phyloP scores from a whole-genome alignment of 164 flowering plant genomes.

The Tetrastigma voinierianum region DNA sequence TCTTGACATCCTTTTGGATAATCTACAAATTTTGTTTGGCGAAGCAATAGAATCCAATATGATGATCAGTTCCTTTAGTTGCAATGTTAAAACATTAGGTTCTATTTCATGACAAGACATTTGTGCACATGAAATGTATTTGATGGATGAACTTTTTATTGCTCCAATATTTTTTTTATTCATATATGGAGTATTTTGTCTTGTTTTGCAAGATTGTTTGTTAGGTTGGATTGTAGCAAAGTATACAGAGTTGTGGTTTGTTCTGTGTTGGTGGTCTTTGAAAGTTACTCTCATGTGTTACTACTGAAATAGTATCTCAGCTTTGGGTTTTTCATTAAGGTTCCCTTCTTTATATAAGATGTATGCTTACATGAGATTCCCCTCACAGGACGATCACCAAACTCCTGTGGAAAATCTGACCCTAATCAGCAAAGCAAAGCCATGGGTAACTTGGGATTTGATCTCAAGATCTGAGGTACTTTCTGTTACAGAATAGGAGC shows the following conservation, averaged over 20 bases:
- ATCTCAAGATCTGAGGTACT: background rate
- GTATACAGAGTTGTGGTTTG: too few species aligned
- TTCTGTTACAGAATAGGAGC: background rate
- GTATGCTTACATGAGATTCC: slow-evolving; percentile 1
- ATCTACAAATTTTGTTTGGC: too few species aligned
- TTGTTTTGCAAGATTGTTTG: too few species aligned
- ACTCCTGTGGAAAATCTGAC: slow-evolving; percentile 38
- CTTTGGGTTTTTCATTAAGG: background rate
- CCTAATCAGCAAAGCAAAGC: slow-evolving; percentile 49
- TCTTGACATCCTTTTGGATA: too few species aligned
- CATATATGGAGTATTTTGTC: too few species aligned
- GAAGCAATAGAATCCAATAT: background rate
- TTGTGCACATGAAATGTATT: background rate
- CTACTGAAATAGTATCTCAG: background rate
- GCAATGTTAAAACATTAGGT: background rate
- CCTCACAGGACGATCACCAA: slow-evolving; percentile 49
- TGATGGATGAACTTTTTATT: background rate
- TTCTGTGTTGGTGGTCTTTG: too few species aligned
- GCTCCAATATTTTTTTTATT: background rate
- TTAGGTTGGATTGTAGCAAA: too few species aligned
- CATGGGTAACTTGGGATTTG: slow-evolving; percentile 37
- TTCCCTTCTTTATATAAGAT: background rate
- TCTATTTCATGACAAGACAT: background rate
- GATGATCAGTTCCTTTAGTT: background rate
- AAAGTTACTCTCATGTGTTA: background rate